phyloP scores from a whole-genome alignment of 73 alveolate species.

The Blepharisma japonicum region DNA sequence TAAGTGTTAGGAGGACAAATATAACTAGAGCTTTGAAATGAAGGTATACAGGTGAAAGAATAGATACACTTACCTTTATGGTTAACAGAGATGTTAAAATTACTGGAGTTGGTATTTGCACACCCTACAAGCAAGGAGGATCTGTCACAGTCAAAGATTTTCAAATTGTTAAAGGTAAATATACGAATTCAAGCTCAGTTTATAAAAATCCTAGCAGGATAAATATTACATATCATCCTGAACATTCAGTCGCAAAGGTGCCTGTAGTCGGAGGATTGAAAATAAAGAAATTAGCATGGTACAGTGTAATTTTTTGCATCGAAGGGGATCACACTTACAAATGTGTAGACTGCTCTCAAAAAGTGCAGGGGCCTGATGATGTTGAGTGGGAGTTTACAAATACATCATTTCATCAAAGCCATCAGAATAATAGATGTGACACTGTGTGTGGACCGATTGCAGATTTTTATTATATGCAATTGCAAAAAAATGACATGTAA shows the following conservation, averaged over 20 bases:
- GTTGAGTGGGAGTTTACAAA: background rate
- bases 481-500: too few relatives aligned
- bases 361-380: background rate
- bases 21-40: slow-evolving; percentile 16
- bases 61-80: background rate
- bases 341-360: background rate
- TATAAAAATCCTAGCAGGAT: background rate
- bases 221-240: background rate
- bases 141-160: background rate
- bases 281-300: background rate
- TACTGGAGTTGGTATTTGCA: slow-evolving; percentile 1
- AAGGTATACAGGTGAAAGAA: slow-evolving; percentile 5
- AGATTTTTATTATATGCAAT: background rate
- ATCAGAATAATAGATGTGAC: background rate
- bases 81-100: background rate
- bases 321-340: slow-evolving; percentile 1
- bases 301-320: background rate
- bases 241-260: background rate
- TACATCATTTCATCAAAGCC: background rate
- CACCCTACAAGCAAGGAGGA: background rate
- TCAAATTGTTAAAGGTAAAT: background rate
- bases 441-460: background rate
- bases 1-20: background rate
- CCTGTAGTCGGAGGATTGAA: background rate
- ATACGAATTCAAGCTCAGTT: background rate